Percentiles rank a stretch among this genome's conserved stretches.
These are phyloP conservation scores for Kazachstania sp. DNA, from an alignment of 1,139 yeast genomes.

Conservation along the genomic window DNA sequence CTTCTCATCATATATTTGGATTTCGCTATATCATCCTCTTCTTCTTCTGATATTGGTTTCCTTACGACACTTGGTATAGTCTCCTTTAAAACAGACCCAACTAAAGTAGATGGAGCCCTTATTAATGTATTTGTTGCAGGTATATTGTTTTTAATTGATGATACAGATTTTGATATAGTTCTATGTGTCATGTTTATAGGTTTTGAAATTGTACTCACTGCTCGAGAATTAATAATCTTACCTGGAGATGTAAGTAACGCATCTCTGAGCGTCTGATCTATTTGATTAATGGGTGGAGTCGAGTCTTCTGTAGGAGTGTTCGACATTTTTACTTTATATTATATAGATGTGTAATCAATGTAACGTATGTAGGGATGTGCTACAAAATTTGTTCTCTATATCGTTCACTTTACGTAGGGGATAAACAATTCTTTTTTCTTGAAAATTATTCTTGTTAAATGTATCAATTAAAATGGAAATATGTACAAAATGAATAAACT, in stretches of 20 bases:
- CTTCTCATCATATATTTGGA: conserved; percentile 39
- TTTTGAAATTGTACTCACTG: not conserved
- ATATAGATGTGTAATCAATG: too few species aligned
- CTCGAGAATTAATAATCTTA: not conserved
- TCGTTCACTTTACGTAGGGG: too few species aligned
- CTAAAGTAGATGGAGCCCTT: not conserved
- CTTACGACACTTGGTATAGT: not conserved
- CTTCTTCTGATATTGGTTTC: not conserved
- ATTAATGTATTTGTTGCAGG: not conserved
- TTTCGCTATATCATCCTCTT: conserved; percentile 30
- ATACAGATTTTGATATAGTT: not conserved
- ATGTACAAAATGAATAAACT: not conserved
- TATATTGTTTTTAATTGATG: not conserved
- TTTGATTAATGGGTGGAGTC: not conserved
- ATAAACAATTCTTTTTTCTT: too few species aligned
- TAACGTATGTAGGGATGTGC: too few species aligned
- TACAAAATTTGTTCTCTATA: too few species aligned
- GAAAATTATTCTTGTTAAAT: too few species aligned
- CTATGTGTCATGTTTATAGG: conserved; percentile 1
- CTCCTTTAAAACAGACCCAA: not conserved
- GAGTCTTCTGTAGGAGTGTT: not conserved
- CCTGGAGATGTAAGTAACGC: not conserved
- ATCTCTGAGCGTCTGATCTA: not conserved
- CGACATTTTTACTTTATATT: not conserved
- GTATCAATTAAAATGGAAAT: too few species aligned